A percentile compares a stretch with the other conserved stretches of the same genome.
Conservation (phyloP, 208 protist species). For the Wallacemonas collosoma region DNA sequence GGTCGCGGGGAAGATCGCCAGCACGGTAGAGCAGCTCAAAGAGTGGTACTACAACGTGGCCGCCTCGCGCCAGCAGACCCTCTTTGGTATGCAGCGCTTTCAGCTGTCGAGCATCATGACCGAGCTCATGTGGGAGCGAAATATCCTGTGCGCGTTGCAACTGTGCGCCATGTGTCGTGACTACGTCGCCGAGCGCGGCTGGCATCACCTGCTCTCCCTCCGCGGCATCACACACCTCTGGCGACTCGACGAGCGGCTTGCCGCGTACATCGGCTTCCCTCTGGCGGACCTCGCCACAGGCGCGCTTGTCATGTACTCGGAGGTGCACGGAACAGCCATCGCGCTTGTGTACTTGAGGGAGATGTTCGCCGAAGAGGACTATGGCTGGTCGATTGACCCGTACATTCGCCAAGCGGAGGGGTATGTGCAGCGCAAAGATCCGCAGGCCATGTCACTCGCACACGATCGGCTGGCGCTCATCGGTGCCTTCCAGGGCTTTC, state of each 20-base stretch:
- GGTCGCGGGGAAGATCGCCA: slow-evolving; percentile 62
- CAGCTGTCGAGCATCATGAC: slow-evolving; percentile 55
- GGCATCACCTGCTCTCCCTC: slow-evolving; percentile 87
- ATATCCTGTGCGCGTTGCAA: slow-evolving; percentile 55
- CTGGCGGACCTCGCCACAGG: slow-evolving; percentile 46
- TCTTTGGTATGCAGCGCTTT: slow-evolving; percentile 51
- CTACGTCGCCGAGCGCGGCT: slow-evolving; percentile 78
- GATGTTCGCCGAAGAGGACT: slow-evolving; percentile 72
- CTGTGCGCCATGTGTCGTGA: slow-evolving; percentile 63
- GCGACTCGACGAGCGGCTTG: slow-evolving; percentile 70
- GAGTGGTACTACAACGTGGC: slow-evolving; percentile 75
- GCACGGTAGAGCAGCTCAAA: slow-evolving; percentile 58
- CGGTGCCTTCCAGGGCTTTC: slow-evolving; percentile 35
- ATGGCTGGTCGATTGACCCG: slow-evolving; percentile 68
- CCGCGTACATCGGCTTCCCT: slow-evolving; percentile 74
- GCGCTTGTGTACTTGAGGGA: slow-evolving; percentile 80
- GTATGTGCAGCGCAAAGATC: slow-evolving; percentile 50
- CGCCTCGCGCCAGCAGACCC: slow-evolving; percentile 46
- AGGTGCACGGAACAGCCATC: slow-evolving; percentile 83
- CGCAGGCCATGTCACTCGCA: slow-evolving; percentile 43
- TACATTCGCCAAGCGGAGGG: slow-evolving; percentile 48
- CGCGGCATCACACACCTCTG: slow-evolving; percentile 81
- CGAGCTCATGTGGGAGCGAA: slow-evolving; percentile 74
- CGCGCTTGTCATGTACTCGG: slow-evolving; percentile 55
- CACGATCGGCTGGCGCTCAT: slow-evolving; percentile 64